Conservation (phyloP, 495 filamentous ascomycete genomes). For the Daldinia loculata region DNA sequence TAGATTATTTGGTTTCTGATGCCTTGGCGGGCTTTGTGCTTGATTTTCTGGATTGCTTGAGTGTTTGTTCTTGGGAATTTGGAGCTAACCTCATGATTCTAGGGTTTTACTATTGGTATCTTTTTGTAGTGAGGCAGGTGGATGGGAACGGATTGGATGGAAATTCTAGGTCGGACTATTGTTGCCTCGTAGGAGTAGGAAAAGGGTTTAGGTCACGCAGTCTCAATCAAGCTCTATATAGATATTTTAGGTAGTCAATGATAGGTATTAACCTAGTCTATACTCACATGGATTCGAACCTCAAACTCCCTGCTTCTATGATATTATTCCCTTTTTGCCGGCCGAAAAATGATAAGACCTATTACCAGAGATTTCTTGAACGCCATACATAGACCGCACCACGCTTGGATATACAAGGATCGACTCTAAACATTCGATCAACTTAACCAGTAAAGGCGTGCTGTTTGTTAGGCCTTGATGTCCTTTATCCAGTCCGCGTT, state of each 20-base stretch:
- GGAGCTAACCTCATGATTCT: neutral
- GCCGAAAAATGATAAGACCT: slow-evolving; percentile 22
- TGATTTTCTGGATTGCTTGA: slow-evolving; percentile 7
- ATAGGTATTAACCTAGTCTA: slow-evolving; percentile 18
- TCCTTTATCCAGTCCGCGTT: slow-evolving; percentile 50
- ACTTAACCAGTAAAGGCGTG: neutral
- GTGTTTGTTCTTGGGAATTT: neutral
- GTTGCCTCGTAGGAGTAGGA: slow-evolving; percentile 9
- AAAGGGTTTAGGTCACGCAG: neutral
- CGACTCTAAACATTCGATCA: slow-evolving; percentile 6
- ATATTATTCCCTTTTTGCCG: slow-evolving; percentile 17
- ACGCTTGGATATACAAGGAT: slow-evolving; percentile 19
- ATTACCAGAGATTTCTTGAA: slow-evolving; percentile 30
- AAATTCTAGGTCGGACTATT: neutral
- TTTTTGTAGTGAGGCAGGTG: neutral
- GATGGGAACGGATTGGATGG: neutral
- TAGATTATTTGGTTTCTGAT: slow-evolving; percentile 62
- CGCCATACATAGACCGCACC: slow-evolving; percentile 14
- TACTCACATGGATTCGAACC: slow-evolving; percentile 25
- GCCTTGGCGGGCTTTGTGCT: slow-evolving; percentile 16
- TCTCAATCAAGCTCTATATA: neutral
- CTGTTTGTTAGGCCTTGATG: slow-evolving; percentile 34
- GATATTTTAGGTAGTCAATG: slow-evolving; percentile 32
- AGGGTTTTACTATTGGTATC: neutral
- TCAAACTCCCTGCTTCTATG: slow-evolving; percentile 33